Evolutionary conservation across 495 filamentous ascomycete genomes (phyloP).

Genomic region (Neurospora sp.): DNA sequence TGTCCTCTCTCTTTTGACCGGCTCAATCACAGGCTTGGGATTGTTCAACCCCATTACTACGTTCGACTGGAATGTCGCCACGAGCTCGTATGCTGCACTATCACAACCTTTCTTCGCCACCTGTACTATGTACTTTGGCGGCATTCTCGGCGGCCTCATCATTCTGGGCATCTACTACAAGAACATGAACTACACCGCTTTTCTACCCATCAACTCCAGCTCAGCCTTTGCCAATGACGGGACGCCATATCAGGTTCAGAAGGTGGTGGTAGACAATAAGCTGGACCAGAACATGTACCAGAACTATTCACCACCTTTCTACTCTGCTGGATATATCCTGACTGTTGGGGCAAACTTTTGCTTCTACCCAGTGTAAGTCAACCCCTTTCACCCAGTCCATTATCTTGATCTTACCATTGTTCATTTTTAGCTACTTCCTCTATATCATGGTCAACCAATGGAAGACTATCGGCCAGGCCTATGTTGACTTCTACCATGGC

Average conservation of each 20-base stretch:
- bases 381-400: not conserved
- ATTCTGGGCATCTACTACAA: conserved; percentile 44
- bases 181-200: conserved; percentile 38
- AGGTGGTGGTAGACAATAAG: conserved; percentile 39
- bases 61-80: conserved; percentile 26
- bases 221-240: conserved; percentile 48
- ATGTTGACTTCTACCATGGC: conserved; percentile 32
- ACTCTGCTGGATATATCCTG: conserved; percentile 50
- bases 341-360: conserved; percentile 51
- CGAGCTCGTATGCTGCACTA: conserved; percentile 21
- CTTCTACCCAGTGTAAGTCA: conserved; percentile 33
- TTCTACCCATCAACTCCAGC: conserved; percentile 39
- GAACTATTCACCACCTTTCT: conserved; percentile 48
- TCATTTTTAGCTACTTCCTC: conserved; percentile 28
- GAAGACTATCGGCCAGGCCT: conserved; percentile 17
- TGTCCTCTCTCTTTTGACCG: conserved; percentile 21
- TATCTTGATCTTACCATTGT: not conserved
- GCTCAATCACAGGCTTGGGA: conserved; percentile 16
- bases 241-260: conserved; percentile 38
- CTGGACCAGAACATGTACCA: conserved; percentile 42
- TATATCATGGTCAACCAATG: conserved; percentile 49
- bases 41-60: conserved; percentile 25
- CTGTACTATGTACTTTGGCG: conserved; percentile 18
- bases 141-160: conserved; percentile 23
- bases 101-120: conserved; percentile 25